Percentiles rank a stretch among this genome's conserved stretches.
phyloP scores from a whole-genome alignment of 2,329 filamentous ascomycete species.

The Fusarium dlaminii region DNA sequence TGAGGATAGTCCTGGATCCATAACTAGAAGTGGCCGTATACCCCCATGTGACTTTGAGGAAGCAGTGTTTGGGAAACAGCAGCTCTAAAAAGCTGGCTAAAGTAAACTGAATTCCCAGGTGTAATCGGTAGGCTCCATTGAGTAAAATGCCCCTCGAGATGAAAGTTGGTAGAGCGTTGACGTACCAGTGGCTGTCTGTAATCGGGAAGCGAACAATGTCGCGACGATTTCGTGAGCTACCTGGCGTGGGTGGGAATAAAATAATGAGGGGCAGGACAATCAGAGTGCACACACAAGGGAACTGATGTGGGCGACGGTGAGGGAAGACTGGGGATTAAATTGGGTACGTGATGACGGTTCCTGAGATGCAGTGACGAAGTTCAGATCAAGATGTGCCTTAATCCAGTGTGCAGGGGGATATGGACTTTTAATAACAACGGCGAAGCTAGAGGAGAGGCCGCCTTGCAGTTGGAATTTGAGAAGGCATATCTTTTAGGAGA shows the following conservation, averaged over 20 bases:
- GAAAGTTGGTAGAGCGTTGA: constrained; percentile 20
- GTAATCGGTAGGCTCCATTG: constrained; percentile 37
- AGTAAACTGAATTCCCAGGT: constrained; percentile 21
- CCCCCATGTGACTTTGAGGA: constrained; percentile 32
- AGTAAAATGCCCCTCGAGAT: constrained; percentile 13
- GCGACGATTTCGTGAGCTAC: constrained; percentile 23
- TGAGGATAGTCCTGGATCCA: constrained; percentile 40
- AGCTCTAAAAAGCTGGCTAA: constrained; percentile 41
- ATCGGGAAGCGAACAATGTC: constrained; percentile 16
- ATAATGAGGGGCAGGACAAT: constrained; percentile 29
- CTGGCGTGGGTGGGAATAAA: constrained; percentile 32
- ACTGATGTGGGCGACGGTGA: constrained; percentile 22
- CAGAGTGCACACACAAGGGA: constrained; percentile 29
- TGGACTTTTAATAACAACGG: constrained; percentile 25
- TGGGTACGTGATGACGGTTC: constrained; percentile 31
- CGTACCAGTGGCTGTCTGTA: constrained; percentile 12
- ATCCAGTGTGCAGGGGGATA: constrained; percentile 17
- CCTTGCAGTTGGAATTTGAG: constrained; percentile 30
- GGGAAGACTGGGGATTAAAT: constrained; percentile 30
- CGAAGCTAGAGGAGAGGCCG: constrained; percentile 34
- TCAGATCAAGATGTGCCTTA: constrained; percentile 20
- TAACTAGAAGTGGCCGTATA: constrained; percentile 33
- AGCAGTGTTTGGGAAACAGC: constrained; percentile 8
- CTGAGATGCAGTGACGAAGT: constrained; percentile 14
- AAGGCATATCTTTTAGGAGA: constrained; percentile 38